These are phyloP conservation scores for Colletotrichum euphorbiae DNA, from an alignment of 2,329 filamentous ascomycete species.

Conservation along the genomic window DNA sequence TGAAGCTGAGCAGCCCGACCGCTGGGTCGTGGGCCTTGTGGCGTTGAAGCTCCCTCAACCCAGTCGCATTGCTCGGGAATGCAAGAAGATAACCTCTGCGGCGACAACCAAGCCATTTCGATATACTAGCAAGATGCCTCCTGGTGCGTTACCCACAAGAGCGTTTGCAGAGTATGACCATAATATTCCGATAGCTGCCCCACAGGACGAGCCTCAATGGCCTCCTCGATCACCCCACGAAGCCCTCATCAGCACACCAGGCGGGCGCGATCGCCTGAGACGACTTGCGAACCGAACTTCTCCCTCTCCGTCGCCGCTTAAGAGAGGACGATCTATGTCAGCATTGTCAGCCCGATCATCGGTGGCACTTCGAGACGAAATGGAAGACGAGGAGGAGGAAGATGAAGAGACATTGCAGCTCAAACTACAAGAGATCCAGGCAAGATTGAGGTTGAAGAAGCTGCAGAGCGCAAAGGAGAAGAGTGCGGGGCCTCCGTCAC, in stretches of 20 bases:
- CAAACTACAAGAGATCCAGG: conserved; percentile 89
- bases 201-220: conserved; percentile 66
- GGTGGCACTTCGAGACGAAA: conserved; percentile 40
- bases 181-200: conserved; percentile 39
- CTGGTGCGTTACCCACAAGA: conserved; percentile 36
- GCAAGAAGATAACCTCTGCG: conserved; percentile 11
- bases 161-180: conserved; percentile 7
- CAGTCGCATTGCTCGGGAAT: conserved; percentile 16
- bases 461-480: conserved; percentile 74
- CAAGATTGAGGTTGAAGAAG: conserved; percentile 87
- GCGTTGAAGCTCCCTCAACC: conserved; percentile 24
- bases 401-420: conserved; percentile 92
- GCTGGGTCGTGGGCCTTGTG: conserved; percentile 37
- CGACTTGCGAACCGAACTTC: conserved; percentile 74
- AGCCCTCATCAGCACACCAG: conserved; percentile 75
- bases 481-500: conserved; percentile 43
- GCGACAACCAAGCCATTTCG: conserved; percentile 6
- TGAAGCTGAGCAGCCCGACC: conserved; percentile 30
- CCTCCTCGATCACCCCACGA: conserved; percentile 75
- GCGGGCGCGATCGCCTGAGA: conserved; percentile 80
- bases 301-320: conserved; percentile 75
- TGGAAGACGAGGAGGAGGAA: conserved; percentile 72
- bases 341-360: conserved; percentile 42
- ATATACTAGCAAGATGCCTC: conserved; percentile 39
- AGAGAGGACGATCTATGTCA: conserved; percentile 54